Evolutionary conservation across 441 rosid species (phyloP), one percentile per base, ranked within the genome.

Genomic region (Croton setiger): DNA sequence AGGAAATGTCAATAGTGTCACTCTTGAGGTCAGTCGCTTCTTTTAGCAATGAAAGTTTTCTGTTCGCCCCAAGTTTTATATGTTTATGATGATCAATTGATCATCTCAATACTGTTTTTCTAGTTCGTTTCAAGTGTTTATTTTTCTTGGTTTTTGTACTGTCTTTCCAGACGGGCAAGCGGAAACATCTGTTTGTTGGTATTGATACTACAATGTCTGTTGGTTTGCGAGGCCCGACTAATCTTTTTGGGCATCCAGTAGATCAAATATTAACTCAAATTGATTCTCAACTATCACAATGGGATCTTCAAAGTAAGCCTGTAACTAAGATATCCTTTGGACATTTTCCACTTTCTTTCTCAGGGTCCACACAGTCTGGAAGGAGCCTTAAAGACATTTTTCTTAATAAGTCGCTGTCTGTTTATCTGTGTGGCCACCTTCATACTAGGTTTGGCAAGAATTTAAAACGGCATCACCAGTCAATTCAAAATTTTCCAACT

Each of bases 201-300:
- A 74, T 94, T 74, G 99, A 94, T 72, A 94, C 91, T 76, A 83
- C 97, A 9, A 81, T 75, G 88, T 66, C 84, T 48, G 79, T 87
- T 69, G 97, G 99, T 39, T 64, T 90, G 69, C 88, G 99, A 31
- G 94, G 99, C 35, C 97, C 97, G 14, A 94, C 97, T 35, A 91
- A 91, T 83, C 90, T 94, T 66, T 88, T 91, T 67, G 97, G 97
- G 13, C 99, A 91, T 78, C 99, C 97, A 66, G 84, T 96, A 13
- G 96, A 90, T 63, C 79, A 90, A 61, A 79, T 94, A 63, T 78
- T 94, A 71, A 73, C 74, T 49, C 80, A 83, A 67, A 71, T 91
- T 4, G 94, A 85, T 79, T 75, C 78, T 3, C 83, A 86, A 54
- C 82, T 94, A 35, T 90, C 97, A 7, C 92, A 86, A 70, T 90